Evolutionary conservation across 225 moss, liverwort and hornwort species (phyloP).

Genomic region (Pseudisothecium myosuroides): DNA sequence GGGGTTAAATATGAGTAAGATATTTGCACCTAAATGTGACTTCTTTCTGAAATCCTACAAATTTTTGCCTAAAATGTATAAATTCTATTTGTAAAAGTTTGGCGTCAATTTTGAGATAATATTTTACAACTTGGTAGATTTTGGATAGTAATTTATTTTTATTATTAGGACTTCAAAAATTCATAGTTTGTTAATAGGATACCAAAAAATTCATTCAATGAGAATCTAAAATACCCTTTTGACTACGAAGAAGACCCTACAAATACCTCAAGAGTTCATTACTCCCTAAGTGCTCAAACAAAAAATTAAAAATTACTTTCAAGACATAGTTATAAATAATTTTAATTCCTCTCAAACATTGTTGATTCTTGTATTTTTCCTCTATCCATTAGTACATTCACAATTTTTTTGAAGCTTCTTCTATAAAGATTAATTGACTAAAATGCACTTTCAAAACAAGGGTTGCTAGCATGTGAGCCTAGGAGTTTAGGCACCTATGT

Average conservation of each 20-base stretch:
- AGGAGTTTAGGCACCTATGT: too few species aligned
- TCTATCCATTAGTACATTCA: background rate
- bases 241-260: accelerated
- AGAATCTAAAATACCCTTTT: background rate
- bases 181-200: background rate
- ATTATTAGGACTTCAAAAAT: background rate
- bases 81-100: background rate
- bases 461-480: too few species aligned
- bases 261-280: background rate
- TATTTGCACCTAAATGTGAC: background rate
- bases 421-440: background rate
- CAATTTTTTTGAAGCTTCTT: background rate
- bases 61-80: background rate
- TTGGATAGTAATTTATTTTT: background rate
- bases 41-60: background rate
- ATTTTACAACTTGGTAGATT: background rate
- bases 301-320: background rate
- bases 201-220: background rate
- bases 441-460: background rate
- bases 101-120: background rate
- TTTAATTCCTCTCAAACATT: background rate
- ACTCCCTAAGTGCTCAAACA: accelerated
- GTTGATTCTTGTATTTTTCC: background rate
- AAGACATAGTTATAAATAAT: background rate
- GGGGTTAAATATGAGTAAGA: background rate